Evolutionary conservation across 1,284 basidiomycete genomes (phyloP).

Genomic region (Hemileia vastatrix): DNA sequence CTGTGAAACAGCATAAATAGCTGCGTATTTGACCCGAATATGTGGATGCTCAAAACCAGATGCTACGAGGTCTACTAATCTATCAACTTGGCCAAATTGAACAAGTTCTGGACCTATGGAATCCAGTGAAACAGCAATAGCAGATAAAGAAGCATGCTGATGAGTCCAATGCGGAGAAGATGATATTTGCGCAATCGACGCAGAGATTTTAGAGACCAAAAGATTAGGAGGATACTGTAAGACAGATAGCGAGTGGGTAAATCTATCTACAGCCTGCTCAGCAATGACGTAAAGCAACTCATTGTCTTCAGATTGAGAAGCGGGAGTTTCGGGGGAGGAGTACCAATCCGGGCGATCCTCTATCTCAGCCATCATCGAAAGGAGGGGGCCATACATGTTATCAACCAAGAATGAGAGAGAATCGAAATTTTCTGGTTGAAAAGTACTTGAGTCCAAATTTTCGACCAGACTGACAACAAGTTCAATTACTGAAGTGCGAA

Average conservation of each 20-base stretch:
- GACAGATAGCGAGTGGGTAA: slow-evolving; percentile 6
- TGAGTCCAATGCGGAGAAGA: slow-evolving; percentile 1
- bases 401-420: too few relatives aligned
- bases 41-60: slow-evolving; percentile 6
- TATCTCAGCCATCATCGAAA: slow-evolving; percentile 11
- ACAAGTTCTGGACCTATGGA: too few relatives aligned
- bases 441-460: too few relatives aligned
- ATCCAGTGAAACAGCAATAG: slow-evolving; percentile 5
- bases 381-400: too few relatives aligned
- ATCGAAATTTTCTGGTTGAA: too few relatives aligned
- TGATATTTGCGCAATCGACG: too few relatives aligned
- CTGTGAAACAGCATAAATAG: slow-evolving; percentile 17
- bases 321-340: neutral
- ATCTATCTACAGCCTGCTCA: slow-evolving; percentile 14
- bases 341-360: slow-evolving; percentile 8
- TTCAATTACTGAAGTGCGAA: too few relatives aligned
- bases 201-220: too few relatives aligned
- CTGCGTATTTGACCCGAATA: slow-evolving; percentile 13
- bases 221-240: neutral
- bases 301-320: slow-evolving; percentile 5
- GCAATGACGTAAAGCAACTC: slow-evolving; percentile 7
- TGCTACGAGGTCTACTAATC: neutral
- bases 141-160: slow-evolving; percentile 9
- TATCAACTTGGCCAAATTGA: too few relatives aligned
- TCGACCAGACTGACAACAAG: too few relatives aligned